Conservation (phyloP, 192 early-diverging fungal species). For the Coemansia sp. region DNA sequence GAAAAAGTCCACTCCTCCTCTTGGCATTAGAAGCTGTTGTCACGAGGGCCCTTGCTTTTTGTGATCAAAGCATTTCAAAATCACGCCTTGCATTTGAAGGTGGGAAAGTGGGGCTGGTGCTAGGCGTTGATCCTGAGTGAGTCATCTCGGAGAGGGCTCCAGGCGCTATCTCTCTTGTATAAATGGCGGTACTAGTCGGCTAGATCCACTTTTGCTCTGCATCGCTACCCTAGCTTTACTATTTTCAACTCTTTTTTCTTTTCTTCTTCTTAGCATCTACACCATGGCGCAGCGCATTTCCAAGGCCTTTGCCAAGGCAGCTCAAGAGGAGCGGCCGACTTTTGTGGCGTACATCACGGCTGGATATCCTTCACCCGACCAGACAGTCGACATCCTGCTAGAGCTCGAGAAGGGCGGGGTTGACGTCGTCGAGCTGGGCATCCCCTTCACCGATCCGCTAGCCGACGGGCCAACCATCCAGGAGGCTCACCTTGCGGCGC, state of each 20-base stretch:
- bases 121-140: background rate
- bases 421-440: conserved; percentile 94
- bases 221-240: background rate
- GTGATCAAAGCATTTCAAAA: background rate
- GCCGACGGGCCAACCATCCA: conserved; percentile 98
- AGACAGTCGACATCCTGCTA: conserved; percentile 85
- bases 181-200: background rate
- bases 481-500: conserved; percentile 76
- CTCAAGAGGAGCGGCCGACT: conserved; percentile 62
- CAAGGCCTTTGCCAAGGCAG: conserved; percentile 41
- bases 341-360: conserved; percentile 95
- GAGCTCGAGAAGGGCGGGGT: conserved; percentile 87
- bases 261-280: background rate
- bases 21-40: background rate
- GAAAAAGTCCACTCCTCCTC: background rate
- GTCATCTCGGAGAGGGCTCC: background rate
- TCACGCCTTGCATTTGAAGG: background rate
- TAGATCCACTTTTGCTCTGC: background rate
- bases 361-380: conserved; percentile 79
- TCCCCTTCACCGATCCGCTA: conserved; percentile 97
- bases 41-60: background rate
- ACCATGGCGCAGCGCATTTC: conserved; percentile 43
- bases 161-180: background rate
- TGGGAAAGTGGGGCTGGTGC: background rate
- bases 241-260: background rate